Conservation (phyloP, 1,284 basidiomycete species). For the Ustilago curta region DNA sequence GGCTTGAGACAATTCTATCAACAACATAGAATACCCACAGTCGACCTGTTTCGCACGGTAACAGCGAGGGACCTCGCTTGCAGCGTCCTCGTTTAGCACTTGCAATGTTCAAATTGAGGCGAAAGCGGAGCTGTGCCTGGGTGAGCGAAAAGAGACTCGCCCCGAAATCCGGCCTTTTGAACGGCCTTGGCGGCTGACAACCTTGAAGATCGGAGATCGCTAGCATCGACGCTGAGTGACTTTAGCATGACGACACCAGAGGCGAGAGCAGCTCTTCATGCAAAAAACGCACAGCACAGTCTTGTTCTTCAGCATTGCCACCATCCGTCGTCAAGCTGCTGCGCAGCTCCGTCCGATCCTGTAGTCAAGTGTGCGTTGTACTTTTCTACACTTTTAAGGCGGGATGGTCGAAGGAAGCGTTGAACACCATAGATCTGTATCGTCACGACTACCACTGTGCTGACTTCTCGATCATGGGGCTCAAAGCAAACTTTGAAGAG, state of each 20-base stretch:
- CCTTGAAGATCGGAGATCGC: background rate
- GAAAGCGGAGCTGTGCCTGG: background rate
- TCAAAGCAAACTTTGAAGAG: slow-evolving; percentile 44
- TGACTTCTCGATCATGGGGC: slow-evolving; percentile 13
- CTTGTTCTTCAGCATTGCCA: background rate
- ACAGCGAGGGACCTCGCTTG: background rate
- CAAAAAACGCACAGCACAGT: background rate
- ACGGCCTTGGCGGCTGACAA: too few species aligned
- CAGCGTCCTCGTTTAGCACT: slow-evolving; percentile 5
- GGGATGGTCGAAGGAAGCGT: too few species aligned
- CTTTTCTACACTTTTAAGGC: background rate
- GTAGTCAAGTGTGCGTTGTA: background rate
- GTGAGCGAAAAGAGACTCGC: too few species aligned
- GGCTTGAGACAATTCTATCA: background rate
- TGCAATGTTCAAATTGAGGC: background rate
- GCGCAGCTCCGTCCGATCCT: background rate
- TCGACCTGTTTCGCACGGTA: too few species aligned
- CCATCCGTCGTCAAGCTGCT: background rate
- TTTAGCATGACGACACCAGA: background rate
- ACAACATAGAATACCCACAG: background rate
- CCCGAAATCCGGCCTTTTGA: too few species aligned
- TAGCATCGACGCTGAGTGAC: background rate
- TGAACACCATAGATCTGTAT: too few species aligned
- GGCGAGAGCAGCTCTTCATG: background rate
- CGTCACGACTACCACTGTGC: too few species aligned